A percentile compares a stretch with the other conserved stretches of the same genome.
phyloP scores from a whole-genome alignment of 441 rosid genomes.

The Viola pubescens region DNA sequence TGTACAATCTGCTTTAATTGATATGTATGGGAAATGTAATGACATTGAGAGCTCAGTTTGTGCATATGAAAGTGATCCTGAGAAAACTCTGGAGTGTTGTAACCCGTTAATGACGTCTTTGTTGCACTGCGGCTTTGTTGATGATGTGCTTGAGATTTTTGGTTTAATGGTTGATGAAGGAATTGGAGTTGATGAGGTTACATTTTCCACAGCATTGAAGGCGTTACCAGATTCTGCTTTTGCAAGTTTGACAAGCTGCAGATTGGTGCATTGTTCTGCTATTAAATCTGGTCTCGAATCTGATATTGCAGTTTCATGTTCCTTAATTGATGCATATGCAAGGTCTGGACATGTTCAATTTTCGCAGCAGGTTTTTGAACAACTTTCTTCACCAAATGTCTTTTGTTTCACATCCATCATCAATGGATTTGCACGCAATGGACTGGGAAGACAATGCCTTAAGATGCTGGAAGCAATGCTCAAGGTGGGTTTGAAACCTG shows the following conservation, averaged over 20 bases:
- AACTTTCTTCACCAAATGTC: conserved; percentile 44
- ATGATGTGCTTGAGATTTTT: conserved; percentile 60
- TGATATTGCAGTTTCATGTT: conserved; percentile 54
- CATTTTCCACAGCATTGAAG: conserved; percentile 49
- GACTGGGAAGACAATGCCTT: conserved; percentile 59
- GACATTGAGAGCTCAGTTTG: conserved; percentile 45
- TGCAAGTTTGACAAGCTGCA: conserved; percentile 31
- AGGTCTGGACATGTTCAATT: conserved; percentile 50
- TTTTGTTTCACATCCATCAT: conserved; percentile 59
- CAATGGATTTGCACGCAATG: conserved; percentile 47
- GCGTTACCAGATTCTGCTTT: conserved; percentile 40
- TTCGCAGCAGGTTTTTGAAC: conserved; percentile 38
- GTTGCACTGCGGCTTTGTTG: conserved; percentile 42
- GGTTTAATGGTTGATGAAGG: conserved; percentile 64
- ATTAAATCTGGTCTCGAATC: conserved; percentile 45
- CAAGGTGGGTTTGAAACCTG: conserved; percentile 47
- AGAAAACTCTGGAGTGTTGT: conserved; percentile 40
- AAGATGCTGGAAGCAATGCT: conserved; percentile 48
- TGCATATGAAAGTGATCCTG: conserved; percentile 31
- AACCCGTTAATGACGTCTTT: conserved; percentile 70
- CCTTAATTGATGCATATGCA: conserved; percentile 53
- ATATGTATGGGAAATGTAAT: conserved; percentile 69
- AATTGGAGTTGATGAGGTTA: conserved; percentile 57
- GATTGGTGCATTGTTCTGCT: conserved; percentile 49
- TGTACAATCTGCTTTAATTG: conserved; percentile 57